Evolutionary conservation across 2,329 filamentous ascomycete species (phyloP).

Genomic region (Claviceps quebecensis): DNA sequence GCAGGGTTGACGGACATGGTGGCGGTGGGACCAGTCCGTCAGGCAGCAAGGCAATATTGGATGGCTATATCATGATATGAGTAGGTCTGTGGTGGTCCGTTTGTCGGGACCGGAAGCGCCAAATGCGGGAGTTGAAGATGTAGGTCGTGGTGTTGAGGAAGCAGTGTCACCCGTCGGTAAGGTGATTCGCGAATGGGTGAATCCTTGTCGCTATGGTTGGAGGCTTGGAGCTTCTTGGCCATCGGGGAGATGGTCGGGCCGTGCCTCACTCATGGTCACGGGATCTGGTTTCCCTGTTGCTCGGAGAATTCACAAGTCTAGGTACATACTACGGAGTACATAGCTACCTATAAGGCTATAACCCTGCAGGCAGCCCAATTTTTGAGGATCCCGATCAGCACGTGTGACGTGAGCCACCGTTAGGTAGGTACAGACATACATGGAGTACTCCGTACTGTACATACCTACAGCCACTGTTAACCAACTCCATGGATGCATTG

Average conservation of each 20-base stretch:
- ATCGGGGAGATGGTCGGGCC: not conserved
- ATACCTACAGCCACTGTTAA: no score
- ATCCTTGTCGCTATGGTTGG: not conserved
- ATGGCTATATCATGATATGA: conserved; percentile 9
- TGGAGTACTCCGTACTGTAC: no score
- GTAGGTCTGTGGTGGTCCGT: not conserved
- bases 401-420: no score
- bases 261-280: not conserved
- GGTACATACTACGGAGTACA: no score
- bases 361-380: no score
- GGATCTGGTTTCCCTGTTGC: no score
- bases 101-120: not conserved
- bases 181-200: not conserved
- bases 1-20: conserved; percentile 32
- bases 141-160: not conserved
- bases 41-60: not conserved
- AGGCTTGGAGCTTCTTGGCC: not conserved
- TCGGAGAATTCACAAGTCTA: no score
- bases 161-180: not conserved
- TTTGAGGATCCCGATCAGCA: no score
- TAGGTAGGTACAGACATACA: no score
- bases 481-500: no score
- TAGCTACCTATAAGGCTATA: no score
- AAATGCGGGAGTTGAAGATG: not conserved
- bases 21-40: conserved; percentile 17